A percentile compares a stretch with the other conserved stretches of the same genome.
These are phyloP conservation scores for Teratosphaeria destructans DNA, from an alignment of 2,329 filamentous ascomycete species.

Conservation along the genomic window DNA sequence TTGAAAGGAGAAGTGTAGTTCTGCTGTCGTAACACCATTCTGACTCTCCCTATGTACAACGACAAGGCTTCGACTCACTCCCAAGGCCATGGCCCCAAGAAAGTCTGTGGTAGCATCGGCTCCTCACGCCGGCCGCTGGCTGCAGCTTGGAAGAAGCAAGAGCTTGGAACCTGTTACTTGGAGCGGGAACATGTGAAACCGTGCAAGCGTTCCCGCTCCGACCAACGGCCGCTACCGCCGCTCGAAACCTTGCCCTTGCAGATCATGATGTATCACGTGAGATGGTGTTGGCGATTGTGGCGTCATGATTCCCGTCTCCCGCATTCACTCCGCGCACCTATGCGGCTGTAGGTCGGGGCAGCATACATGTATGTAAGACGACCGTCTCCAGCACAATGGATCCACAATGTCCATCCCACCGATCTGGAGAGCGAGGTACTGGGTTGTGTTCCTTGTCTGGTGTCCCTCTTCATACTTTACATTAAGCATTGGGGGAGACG, in stretches of 20 bases:
- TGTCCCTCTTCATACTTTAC: not conserved
- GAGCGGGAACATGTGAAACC: not conserved
- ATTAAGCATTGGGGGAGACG: not conserved
- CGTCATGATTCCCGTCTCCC: not conserved
- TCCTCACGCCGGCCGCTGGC: conserved; percentile 3
- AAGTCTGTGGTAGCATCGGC: conserved; percentile 2
- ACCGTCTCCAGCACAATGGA: not conserved
- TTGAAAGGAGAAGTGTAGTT: not conserved
- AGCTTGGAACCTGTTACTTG: too few relatives aligned
- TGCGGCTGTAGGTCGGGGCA: not conserved
- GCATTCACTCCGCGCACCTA: not conserved
- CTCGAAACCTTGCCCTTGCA: not conserved
- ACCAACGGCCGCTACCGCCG: not conserved
- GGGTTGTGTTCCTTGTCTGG: not conserved
- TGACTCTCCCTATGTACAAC: not conserved
- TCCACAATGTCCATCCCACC: not conserved
- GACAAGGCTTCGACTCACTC: not conserved
- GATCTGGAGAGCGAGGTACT: not conserved
- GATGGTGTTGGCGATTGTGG: not conserved
- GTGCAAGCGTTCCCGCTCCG: not conserved
- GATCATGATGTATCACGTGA: not conserved
- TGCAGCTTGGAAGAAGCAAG: not conserved
- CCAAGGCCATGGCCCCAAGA: not conserved
- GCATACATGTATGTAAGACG: not conserved
- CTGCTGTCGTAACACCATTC: not conserved